Evolutionary conservation across 495 filamentous ascomycete species (phyloP).

Genomic region (Aspergillus steynii): DNA sequence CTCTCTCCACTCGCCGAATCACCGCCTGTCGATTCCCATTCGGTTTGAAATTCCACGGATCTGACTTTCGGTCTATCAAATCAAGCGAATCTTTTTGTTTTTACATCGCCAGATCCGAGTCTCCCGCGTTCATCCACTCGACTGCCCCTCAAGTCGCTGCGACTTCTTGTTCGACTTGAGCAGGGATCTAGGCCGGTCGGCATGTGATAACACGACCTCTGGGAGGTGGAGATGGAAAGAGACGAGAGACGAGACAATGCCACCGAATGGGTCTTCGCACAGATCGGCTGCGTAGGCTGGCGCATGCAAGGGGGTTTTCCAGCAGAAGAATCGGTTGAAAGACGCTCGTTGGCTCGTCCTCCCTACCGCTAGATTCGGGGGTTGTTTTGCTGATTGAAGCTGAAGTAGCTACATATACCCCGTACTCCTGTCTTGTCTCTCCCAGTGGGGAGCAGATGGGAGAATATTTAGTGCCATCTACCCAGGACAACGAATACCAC

Average conservation of each 20-base stretch:
- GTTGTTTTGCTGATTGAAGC: neutral
- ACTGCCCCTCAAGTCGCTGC: too few species aligned
- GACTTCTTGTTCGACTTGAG: neutral
- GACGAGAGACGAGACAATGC: neutral
- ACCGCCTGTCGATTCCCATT: neutral
- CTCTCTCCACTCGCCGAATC: neutral
- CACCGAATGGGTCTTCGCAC: neutral
- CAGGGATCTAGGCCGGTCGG: neutral
- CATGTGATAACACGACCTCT: neutral
- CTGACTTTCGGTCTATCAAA: too few species aligned
- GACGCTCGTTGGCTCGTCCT: neutral
- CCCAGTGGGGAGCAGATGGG: neutral
- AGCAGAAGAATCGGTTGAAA: neutral
- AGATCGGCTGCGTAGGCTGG: neutral
- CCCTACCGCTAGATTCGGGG: neutral
- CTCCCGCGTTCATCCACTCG: too few species aligned
- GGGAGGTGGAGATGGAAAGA: neutral
- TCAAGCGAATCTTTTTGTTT: neutral
- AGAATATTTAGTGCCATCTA: neutral
- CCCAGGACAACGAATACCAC: neutral
- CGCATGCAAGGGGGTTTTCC: neutral
- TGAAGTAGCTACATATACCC: neutral
- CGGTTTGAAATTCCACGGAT: neutral
- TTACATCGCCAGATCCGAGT: neutral
- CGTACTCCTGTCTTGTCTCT: neutral